Evolutionary conservation across 2,329 filamentous ascomycete species (phyloP).

Genomic region (Xylariaceae sp.): DNA sequence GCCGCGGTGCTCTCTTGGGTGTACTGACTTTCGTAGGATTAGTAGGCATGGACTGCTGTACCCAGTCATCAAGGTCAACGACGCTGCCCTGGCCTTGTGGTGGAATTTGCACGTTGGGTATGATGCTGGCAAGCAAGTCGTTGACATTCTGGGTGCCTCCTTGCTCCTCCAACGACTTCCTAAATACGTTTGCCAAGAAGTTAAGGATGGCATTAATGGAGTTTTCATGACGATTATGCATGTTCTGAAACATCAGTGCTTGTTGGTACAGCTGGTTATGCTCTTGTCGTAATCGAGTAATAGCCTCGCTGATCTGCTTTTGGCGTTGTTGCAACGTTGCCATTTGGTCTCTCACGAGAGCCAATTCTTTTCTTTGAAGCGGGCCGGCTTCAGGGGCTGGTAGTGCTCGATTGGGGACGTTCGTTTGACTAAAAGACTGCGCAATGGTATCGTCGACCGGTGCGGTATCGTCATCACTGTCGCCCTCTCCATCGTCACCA

Average conservation of each 20-base stretch:
- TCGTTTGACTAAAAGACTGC: conserved; percentile 33
- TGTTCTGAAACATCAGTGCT: conserved; percentile 79
- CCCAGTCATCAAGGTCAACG: conserved; percentile 56
- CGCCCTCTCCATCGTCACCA: conserved; percentile 58
- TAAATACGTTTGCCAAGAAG: conserved; percentile 94
- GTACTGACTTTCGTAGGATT: conserved; percentile 36
- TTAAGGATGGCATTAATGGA: conserved; percentile 98
- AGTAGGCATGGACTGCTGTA: conserved; percentile 41
- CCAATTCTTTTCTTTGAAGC: conserved; percentile 65
- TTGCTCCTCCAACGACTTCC: conserved; percentile 84
- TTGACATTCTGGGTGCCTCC: conserved; percentile 69
- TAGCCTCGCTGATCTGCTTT: conserved; percentile 74
- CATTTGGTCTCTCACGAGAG: conserved; percentile 72
- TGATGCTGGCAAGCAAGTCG: conserved; percentile 74
- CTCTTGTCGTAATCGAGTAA: conserved; percentile 73
- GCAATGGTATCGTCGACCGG: conserved; percentile 39
- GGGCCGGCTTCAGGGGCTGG: conserved; percentile 43
- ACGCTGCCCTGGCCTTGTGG: conserved; percentile 50
- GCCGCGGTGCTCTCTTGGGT: conserved; percentile 47
- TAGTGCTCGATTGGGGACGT: conserved; percentile 32
- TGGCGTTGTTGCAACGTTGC: conserved; percentile 80
- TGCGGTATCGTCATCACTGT: conserved; percentile 63
- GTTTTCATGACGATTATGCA: conserved; percentile 95
- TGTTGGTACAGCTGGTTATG: conserved; percentile 86
- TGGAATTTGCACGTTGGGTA: conserved; percentile 51